Percentiles rank a stretch among this genome's conserved stretches.
Evolutionary conservation across 2,329 filamentous ascomycete species (phyloP).

Genomic region (Bipolaris zeicola): DNA sequence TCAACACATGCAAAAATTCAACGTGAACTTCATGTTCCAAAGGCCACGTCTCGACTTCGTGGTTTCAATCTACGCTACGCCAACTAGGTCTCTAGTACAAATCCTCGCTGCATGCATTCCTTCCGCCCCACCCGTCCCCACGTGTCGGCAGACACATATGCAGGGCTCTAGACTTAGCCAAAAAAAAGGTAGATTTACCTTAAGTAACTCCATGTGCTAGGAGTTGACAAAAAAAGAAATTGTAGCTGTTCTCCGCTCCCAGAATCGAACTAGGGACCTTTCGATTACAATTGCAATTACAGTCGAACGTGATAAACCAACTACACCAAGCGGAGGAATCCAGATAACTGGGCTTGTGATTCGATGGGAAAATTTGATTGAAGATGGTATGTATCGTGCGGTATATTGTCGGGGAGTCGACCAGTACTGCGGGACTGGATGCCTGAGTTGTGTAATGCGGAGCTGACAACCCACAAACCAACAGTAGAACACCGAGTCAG

Average conservation of each 20-base stretch:
- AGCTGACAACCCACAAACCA: neutral
- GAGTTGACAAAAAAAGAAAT: neutral
- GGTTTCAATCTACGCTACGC: neutral
- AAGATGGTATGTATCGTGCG: neutral
- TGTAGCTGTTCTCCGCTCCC: conserved; percentile 38
- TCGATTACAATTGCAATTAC: conserved; percentile 44
- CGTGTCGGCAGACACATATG: neutral
- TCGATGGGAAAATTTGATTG: conserved; percentile 5
- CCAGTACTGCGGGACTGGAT: neutral
- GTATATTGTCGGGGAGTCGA: no score
- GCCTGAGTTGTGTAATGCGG: neutral
- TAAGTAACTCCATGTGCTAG: no score
- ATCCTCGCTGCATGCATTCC: neutral
- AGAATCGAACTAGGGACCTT: conserved; percentile 42
- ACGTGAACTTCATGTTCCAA: neutral
- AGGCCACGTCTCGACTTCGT: neutral
- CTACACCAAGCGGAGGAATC: conserved; percentile 38
- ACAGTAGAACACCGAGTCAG: neutral
- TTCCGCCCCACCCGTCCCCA: conserved; percentile 1
- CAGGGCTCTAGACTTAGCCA: neutral
- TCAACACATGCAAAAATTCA: neutral
- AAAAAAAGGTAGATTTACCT: neutral
- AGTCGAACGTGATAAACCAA: conserved; percentile 48
- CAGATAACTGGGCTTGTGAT: conserved; percentile 24
- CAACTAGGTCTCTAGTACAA: conserved; percentile 3